These are phyloP conservation scores for Magnusiomyces ingens DNA, from an alignment of 1,139 yeast species.

Conservation along the genomic window DNA sequence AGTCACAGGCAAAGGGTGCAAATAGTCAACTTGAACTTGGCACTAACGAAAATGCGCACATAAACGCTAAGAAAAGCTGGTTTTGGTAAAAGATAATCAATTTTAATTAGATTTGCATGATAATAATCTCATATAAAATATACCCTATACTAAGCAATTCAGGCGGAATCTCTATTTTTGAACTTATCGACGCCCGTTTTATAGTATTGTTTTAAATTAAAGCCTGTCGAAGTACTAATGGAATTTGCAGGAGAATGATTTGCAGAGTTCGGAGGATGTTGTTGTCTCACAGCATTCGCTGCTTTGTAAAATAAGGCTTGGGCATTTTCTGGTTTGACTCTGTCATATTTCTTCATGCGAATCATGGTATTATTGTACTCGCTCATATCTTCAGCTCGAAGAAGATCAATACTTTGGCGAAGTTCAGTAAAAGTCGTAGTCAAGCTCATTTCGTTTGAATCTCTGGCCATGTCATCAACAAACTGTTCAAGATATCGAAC, in stretches of 20 bases:
- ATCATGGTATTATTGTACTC: constrained; percentile 49
- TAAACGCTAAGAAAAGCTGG: not conserved
- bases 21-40: not conserved
- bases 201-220: constrained; percentile 13
- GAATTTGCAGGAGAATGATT: constrained; percentile 48
- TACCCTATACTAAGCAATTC: not conserved
- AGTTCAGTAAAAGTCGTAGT: constrained; percentile 49
- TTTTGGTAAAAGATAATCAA: not conserved
- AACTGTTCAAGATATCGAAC: constrained; percentile 52
- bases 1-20: not conserved
- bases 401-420: constrained; percentile 54
- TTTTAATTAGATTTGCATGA: not conserved
- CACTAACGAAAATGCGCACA: not conserved
- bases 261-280: constrained; percentile 8
- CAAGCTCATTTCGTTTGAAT: constrained; percentile 31
- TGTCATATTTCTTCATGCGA: constrained; percentile 54
- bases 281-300: constrained; percentile 17
- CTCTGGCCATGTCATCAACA: constrained; percentile 37
- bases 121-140: not conserved
- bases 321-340: constrained; percentile 57
- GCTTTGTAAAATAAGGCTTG: constrained; percentile 42
- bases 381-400: constrained; percentile 42
- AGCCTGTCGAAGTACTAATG: constrained; percentile 3
- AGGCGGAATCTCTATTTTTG: not conserved
- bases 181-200: constrained; percentile 9